Conservation (phyloP, 2,329 filamentous ascomycete genomes). For the Xylariaceae sp. region DNA sequence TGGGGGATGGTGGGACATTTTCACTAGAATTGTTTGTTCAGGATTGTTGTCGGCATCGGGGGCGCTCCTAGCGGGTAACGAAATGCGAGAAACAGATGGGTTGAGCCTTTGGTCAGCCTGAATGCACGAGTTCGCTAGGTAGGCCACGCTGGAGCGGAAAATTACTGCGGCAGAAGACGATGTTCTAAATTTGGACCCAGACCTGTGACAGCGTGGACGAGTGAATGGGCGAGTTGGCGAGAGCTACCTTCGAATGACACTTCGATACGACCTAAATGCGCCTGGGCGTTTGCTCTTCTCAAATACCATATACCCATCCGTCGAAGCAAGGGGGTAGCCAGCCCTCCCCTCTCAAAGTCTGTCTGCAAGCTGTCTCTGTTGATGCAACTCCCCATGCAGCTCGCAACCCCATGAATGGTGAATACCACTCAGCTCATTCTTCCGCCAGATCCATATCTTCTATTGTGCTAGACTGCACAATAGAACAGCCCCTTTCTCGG, state of each 20-base stretch:
- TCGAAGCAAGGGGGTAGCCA: slow-evolving; percentile 1
- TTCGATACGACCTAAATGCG: slow-evolving; percentile 7
- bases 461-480: slow-evolving; percentile 4
- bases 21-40: too few species aligned
- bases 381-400: slow-evolving; percentile 17
- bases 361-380: slow-evolving; percentile 4
- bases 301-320: slow-evolving; percentile 7
- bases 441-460: slow-evolving; percentile 17
- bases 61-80: too few species aligned
- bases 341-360: background rate
- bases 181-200: background rate
- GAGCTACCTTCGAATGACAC: background rate
- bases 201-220: too few species aligned
- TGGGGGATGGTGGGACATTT: too few species aligned
- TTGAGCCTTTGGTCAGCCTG: too few species aligned
- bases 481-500: slow-evolving; percentile 1
- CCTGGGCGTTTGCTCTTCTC: slow-evolving; percentile 2
- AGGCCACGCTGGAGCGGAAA: too few species aligned
- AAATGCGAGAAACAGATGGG: too few species aligned
- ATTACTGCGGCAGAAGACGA: background rate
- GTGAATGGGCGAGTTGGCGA: too few species aligned
- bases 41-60: too few species aligned
- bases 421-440: slow-evolving; percentile 11
- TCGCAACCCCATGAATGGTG: slow-evolving; percentile 4
- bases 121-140: too few species aligned